Conservation (phyloP, 805 yeast genomes). For the Candida corydali region DNA sequence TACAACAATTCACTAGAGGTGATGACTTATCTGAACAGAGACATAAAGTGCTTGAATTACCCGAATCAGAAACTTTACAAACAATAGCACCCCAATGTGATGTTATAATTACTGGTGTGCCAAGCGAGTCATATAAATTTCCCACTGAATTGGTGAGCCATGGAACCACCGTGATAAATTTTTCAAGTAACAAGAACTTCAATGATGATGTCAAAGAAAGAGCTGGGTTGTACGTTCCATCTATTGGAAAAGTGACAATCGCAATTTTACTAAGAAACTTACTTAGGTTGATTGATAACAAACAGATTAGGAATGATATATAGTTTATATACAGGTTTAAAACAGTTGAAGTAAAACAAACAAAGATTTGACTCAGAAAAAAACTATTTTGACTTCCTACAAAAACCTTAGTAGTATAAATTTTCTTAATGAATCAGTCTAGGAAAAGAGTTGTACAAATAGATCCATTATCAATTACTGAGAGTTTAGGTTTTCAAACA, state of each 20-base stretch:
- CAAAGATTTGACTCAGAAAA: slow-evolving; percentile 3
- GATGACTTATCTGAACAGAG: slow-evolving; percentile 77
- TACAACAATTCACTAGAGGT: slow-evolving; percentile 92
- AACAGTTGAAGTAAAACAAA: no score
- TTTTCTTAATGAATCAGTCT: slow-evolving; percentile 6
- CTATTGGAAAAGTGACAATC: slow-evolving; percentile 94
- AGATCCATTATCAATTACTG: slow-evolving; percentile 59
- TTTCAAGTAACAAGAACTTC: slow-evolving; percentile 86
- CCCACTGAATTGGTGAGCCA: slow-evolving; percentile 75
- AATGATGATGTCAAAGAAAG: slow-evolving; percentile 73
- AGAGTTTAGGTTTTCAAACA: slow-evolving; percentile 71
- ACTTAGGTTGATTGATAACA: slow-evolving; percentile 75
- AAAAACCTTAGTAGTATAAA: neutral
- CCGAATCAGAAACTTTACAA: slow-evolving; percentile 48
- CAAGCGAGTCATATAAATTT: slow-evolving; percentile 76
- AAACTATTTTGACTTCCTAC: slow-evolving; percentile 4
- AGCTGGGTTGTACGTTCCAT: slow-evolving; percentile 92
- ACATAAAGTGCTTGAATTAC: slow-evolving; percentile 65
- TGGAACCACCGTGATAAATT: slow-evolving; percentile 90
- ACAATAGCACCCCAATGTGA: slow-evolving; percentile 73
- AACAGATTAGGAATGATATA: slow-evolving; percentile 19
- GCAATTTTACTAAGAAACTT: slow-evolving; percentile 90
- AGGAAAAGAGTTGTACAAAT: slow-evolving; percentile 23
- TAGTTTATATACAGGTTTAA: neutral
- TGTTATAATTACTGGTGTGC: slow-evolving; percentile 95